Conservation (phyloP, 768 basidiomycete species). For the Nevesoporus exiguus region DNA sequence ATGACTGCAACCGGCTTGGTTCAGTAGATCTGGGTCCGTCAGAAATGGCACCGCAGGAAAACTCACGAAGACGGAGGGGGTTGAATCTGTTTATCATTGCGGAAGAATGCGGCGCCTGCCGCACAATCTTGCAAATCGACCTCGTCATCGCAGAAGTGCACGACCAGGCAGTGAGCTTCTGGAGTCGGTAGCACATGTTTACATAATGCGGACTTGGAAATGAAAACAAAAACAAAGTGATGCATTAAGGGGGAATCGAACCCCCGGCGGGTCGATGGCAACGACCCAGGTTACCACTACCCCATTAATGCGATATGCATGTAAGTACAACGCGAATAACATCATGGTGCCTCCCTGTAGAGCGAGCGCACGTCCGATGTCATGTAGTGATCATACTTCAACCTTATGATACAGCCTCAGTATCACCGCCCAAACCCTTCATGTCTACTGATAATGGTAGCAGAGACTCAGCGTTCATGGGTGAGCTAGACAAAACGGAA, state of each 20-base stretch:
- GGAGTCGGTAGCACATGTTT: too few relatives aligned
- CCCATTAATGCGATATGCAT: slow-evolving; percentile 46
- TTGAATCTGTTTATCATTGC: background rate
- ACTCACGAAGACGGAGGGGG: slow-evolving; percentile 13
- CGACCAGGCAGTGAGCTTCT: too few relatives aligned
- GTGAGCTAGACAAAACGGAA: background rate
- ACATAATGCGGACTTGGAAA: too few relatives aligned
- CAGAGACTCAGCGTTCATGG: background rate
- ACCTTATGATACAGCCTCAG: background rate
- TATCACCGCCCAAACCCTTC: background rate
- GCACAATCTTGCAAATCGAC: background rate
- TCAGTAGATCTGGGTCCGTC: background rate
- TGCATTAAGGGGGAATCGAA: slow-evolving; percentile 60
- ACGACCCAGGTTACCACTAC: slow-evolving; percentile 68
- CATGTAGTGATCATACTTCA: too few relatives aligned
- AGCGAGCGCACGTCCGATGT: too few relatives aligned
- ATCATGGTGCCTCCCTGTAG: too few relatives aligned
- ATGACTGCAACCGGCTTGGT: slow-evolving; percentile 1
- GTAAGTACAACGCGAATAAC: too few relatives aligned
- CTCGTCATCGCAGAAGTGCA: background rate
- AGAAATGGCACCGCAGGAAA: background rate
- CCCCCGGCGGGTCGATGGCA: slow-evolving; percentile 84
- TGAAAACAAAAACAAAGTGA: too few relatives aligned
- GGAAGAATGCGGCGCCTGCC: background rate
- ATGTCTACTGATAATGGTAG: background rate